Base-by-base conservation (phyloP, 768 basidiomycete genomes). In the Cyclocybe cylindracea region DNA sequence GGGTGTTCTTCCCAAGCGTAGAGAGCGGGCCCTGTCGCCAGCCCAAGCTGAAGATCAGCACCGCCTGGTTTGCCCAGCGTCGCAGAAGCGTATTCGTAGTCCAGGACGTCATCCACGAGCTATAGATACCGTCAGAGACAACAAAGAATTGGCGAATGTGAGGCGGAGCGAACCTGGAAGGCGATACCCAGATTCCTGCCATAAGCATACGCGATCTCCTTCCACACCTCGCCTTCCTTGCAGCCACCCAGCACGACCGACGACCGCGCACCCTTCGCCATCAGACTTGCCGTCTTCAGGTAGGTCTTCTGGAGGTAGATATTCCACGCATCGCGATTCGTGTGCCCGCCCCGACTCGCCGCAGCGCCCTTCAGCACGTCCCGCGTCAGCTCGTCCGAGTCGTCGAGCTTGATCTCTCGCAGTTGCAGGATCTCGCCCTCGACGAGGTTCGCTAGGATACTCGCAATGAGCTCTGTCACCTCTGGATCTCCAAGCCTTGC, bases 141-240 rank as follows among this genome's bases (percentile, higher is more conserved):
- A 41, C 39, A 33, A 35, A 39, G 44, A 24, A 35, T 34, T 44
- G 14, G 33, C n/a, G 38, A 40, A 50, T 51, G 14, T 41, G 39
- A 39, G 39, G 14, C 43, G 47, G 13, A 50, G 68, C 76, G 48
- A 56, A 94, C 94, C 82, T 97, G 95, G 73, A 98, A 97, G 4
- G 95, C 94, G 50, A 97, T 91, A 0, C 95, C 95, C 24, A 97
- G 67, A 69, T 97, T 95, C 53, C 93, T 75, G 2, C 95, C 95
- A 70, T 94, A 98, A 4, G 91, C 92, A 71, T 98, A 98, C n/a
- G 96, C 96, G 29, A 88, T 82, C 65, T 98, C 95, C 68, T 93
- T 94, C 78, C 91, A 89, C 7, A 87, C 69, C 62, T 97, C 95
- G 7, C 89, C 91, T 61, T 91, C 85, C 51, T 70, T 76, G 51